Percentiles rank a stretch among this genome's conserved stretches.
phyloP scores from a whole-genome alignment of 345 rosid genomes.

The Arabis alpina region DNA sequence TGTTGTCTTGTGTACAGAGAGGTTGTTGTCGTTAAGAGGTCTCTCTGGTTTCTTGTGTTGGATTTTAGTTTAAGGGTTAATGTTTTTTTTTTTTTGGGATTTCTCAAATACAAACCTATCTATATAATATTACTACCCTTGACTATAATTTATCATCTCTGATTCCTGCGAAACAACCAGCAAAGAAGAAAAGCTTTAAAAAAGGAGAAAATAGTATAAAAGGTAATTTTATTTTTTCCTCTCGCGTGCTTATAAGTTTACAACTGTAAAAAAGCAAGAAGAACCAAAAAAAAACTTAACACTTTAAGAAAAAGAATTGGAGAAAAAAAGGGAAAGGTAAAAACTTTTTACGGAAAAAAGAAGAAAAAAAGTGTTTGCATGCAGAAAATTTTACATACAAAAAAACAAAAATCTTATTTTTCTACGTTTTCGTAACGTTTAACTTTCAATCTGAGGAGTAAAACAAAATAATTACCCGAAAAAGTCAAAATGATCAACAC shows the following conservation, averaged over 20 bases:
- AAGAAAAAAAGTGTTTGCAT: conserved; percentile 31
- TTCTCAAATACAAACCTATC: conserved; percentile 23
- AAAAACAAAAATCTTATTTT: neutral
- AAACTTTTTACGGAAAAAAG: conserved; percentile 27
- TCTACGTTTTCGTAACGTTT: conserved; percentile 3
- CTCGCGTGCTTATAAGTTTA: conserved; percentile 47
- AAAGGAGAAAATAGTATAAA: conserved; percentile 31
- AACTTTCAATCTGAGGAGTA: neutral
- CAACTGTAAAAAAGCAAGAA: conserved; percentile 23
- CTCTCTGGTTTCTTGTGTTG: conserved; percentile 35
- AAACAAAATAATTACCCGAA: conserved; percentile 36
- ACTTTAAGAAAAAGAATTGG: conserved; percentile 40
- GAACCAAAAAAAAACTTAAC: conserved; percentile 34
- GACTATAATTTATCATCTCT: conserved; percentile 36
- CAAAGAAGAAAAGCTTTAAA: conserved; percentile 16
- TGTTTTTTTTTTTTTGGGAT: neutral
- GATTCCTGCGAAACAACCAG: conserved; percentile 54
- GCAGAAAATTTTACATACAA: conserved; percentile 31
- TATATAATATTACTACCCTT: conserved; percentile 11
- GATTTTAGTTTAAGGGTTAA: conserved; percentile 28
- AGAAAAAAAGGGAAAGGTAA: conserved; percentile 29
- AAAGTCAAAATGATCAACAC: conserved; percentile 32
- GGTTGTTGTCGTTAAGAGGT: conserved; percentile 46
- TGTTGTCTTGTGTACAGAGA: conserved; percentile 46
- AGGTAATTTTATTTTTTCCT: conserved; percentile 36